phyloP scores from a whole-genome alignment of 2,329 filamentous ascomycete species.

The Ascomycota sp. region DNA sequence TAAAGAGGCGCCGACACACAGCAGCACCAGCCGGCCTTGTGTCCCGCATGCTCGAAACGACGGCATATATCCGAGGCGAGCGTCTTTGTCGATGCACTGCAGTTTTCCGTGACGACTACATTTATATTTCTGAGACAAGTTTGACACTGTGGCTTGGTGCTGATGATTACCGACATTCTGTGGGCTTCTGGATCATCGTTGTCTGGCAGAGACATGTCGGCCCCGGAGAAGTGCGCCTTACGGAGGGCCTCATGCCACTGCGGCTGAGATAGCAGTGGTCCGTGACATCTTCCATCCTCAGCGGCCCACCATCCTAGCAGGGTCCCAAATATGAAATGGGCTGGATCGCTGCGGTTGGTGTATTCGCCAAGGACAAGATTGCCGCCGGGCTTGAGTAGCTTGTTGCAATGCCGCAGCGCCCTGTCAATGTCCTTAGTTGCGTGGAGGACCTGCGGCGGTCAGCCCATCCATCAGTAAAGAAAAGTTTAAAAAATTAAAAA shows the following conservation, averaged over 20 bases:
- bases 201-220: not conserved
- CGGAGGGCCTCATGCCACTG: not conserved
- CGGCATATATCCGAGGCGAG: no score
- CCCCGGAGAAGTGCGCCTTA: not conserved
- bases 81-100: no score
- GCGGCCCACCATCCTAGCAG: slow-evolving; percentile 1
- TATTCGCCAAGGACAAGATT: slow-evolving; percentile 1
- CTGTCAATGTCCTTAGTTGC: not conserved
- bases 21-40: no score
- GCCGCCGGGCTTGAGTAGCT: slow-evolving; percentile 1
- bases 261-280: not conserved
- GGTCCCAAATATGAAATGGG: slow-evolving; percentile 1
- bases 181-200: not conserved
- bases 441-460: not conserved
- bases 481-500: no score
- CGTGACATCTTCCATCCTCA: slow-evolving; percentile 1
- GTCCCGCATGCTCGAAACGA: no score
- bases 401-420: not conserved
- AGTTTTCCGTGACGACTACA: no score
- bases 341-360: not conserved
- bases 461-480: not conserved
- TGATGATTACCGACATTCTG: no score
- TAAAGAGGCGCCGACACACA: no score
- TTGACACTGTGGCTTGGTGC: no score
- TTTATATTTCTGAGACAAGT: no score